Percentiles rank a stretch among this genome's conserved stretches.
Conservation (phyloP, 2,329 filamentous ascomycete genomes). For the Curvularia sp. region DNA sequence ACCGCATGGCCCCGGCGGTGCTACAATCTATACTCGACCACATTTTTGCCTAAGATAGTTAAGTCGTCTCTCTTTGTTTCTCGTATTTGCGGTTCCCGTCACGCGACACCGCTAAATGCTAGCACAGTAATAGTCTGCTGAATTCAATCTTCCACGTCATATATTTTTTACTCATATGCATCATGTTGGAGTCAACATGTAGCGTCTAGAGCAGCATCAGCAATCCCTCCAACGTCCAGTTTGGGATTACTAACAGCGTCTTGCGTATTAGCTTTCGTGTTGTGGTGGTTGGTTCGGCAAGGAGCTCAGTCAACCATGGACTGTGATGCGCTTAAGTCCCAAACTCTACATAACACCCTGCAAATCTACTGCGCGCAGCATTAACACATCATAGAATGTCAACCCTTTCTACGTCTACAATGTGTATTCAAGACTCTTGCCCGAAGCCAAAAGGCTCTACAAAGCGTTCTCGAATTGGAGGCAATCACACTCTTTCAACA, state of each 20-base stretch:
- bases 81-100: not conserved
- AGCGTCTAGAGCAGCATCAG: not conserved
- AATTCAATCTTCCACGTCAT: no score
- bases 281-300: not conserved
- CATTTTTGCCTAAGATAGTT: not conserved
- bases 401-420: not conserved
- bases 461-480: conserved; percentile 2
- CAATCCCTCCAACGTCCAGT: not conserved
- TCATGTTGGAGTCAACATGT: not conserved
- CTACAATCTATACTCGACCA: not conserved
- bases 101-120: not conserved
- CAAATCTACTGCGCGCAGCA: not conserved
- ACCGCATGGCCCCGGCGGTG: not conserved
- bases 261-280: not conserved
- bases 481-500: conserved; percentile 1
- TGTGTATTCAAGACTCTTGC: not conserved
- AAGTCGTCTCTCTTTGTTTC: not conserved
- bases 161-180: not conserved
- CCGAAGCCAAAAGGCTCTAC: not conserved
- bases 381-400: not conserved
- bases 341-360: not conserved
- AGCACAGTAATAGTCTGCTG: not conserved
- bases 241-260: no score
- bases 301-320: not conserved
- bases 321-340: not conserved